A percentile compares a stretch with the other conserved stretches of the same genome.
Evolutionary conservation across 2,329 filamentous ascomycete species (phyloP).

Genomic region (Rhynchosporium secalis): DNA sequence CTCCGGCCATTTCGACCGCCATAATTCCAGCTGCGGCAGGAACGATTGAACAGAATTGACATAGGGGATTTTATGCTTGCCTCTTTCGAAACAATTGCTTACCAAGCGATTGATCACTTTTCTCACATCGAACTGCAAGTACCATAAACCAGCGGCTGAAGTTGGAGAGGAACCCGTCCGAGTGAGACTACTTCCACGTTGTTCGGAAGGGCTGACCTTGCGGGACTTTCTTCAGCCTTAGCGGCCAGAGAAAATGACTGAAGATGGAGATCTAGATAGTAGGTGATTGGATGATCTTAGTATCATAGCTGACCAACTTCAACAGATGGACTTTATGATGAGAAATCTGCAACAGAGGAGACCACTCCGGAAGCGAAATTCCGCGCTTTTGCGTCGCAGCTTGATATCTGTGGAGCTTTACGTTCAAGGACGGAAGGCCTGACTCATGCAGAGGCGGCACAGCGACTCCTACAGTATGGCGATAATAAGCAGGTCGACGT

Average conservation of each 20-base stretch:
- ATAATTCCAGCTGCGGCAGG: background rate
- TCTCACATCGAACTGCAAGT: no score
- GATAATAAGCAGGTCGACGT: conserved; percentile 11
- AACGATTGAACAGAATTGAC: background rate
- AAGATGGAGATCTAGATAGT: background rate
- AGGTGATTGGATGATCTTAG: background rate
- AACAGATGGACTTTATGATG: background rate
- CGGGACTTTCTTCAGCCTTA: background rate
- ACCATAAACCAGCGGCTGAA: background rate
- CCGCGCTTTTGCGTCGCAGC: background rate
- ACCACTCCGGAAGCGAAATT: background rate
- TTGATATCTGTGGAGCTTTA: background rate
- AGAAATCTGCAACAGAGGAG: background rate
- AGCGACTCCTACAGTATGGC: conserved; percentile 15
- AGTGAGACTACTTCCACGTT: background rate
- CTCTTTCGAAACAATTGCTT: no score
- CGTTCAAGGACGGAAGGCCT: conserved; percentile 12
- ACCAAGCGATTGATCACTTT: no score
- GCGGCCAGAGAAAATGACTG: background rate
- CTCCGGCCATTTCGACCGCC: background rate
- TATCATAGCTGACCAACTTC: background rate
- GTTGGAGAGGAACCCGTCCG: background rate
- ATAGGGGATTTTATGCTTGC: background rate
- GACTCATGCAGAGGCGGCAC: background rate
- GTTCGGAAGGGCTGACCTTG: background rate